These are phyloP conservation scores for Zarea fungicola DNA, from an alignment of 2,329 filamentous ascomycete genomes.

Conservation along the genomic window DNA sequence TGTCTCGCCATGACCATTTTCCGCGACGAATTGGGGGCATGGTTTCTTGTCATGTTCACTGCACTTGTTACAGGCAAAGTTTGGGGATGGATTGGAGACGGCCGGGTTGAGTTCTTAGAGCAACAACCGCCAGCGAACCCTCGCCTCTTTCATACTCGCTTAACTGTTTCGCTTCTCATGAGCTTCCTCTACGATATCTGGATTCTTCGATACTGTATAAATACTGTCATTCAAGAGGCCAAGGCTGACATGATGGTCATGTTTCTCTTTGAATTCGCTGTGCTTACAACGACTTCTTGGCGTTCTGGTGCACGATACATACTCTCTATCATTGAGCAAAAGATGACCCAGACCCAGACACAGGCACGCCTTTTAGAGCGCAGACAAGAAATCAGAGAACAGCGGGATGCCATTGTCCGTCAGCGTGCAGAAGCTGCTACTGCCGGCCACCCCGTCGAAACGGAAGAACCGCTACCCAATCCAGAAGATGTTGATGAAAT, in stretches of 20 bases:
- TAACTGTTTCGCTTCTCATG: constrained; percentile 71
- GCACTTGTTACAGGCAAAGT: constrained; percentile 89
- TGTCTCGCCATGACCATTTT: constrained; percentile 98
- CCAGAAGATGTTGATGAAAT: constrained; percentile 83
- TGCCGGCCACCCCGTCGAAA: constrained; percentile 47
- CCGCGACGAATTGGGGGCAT: constrained; percentile 86
- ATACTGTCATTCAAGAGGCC: constrained; percentile 78
- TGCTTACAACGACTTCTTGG: constrained; percentile 72
- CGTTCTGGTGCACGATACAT: constrained; percentile 76
- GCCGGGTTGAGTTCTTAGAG: constrained; percentile 87
- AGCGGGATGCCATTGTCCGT: constrained; percentile 47
- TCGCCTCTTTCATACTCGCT: constrained; percentile 75
- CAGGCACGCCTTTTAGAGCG: constrained; percentile 61
- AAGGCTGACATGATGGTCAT: constrained; percentile 99
- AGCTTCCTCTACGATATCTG: constrained; percentile 75
- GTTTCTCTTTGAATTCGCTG: constrained; percentile 97
- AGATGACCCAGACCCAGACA: constrained; percentile 70
- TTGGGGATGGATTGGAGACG: constrained; percentile 98
- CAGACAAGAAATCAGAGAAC: constrained; percentile 60
- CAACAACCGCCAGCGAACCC: constrained; percentile 92
- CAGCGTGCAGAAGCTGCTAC: constrained; percentile 44
- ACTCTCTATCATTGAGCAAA: constrained; percentile 71
- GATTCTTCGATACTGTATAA: constrained; percentile 76
- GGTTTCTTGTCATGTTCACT: constrained; percentile 96
- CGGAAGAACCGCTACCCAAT: constrained; percentile 48